Evolutionary conservation across 345 rosid genomes (phyloP).

Genomic region (Melaleuca quinquenervia): DNA sequence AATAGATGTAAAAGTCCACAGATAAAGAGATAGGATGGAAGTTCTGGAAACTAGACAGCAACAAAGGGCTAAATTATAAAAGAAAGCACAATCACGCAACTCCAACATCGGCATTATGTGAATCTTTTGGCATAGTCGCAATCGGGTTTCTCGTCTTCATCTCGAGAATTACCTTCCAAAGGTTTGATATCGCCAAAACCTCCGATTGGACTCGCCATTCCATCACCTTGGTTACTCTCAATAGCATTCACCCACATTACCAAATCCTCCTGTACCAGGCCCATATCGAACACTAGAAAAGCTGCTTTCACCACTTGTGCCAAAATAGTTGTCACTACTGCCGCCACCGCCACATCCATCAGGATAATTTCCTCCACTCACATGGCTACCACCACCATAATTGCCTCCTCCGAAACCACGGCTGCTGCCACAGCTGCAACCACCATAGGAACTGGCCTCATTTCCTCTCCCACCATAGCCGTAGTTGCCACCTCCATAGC

Average conservation of each 20-base stretch:
- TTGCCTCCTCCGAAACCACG: no score
- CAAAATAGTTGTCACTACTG: not conserved
- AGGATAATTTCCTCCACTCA: not conserved
- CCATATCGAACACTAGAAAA: slow-evolving; percentile 10
- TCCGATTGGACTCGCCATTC: slow-evolving; percentile 7
- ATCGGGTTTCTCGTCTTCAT: slow-evolving; percentile 18
- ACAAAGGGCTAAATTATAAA: not conserved
- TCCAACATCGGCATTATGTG: slow-evolving; percentile 6
- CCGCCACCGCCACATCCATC: slow-evolving; percentile 8
- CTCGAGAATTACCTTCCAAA: slow-evolving; percentile 14
- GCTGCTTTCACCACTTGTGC: slow-evolving; percentile 12
- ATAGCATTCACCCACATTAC: slow-evolving; percentile 10
- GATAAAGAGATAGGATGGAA: not conserved
- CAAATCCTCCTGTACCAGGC: not conserved
- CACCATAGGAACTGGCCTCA: no score
- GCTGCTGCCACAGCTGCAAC: no score
- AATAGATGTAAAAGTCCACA: no score
- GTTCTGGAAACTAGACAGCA: not conserved
- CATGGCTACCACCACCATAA: slow-evolving; percentile 8
- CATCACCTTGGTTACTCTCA: slow-evolving; percentile 11
- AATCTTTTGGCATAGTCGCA: slow-evolving; percentile 59
- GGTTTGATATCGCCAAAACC: slow-evolving; percentile 16
- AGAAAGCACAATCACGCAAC: not conserved
- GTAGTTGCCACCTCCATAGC: slow-evolving; percentile 21
- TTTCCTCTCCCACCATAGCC: slow-evolving; percentile 20